These are phyloP conservation scores for Debaryomycetaceae sp. DNA, from an alignment of 1,139 yeast species.

Conservation along the genomic window DNA sequence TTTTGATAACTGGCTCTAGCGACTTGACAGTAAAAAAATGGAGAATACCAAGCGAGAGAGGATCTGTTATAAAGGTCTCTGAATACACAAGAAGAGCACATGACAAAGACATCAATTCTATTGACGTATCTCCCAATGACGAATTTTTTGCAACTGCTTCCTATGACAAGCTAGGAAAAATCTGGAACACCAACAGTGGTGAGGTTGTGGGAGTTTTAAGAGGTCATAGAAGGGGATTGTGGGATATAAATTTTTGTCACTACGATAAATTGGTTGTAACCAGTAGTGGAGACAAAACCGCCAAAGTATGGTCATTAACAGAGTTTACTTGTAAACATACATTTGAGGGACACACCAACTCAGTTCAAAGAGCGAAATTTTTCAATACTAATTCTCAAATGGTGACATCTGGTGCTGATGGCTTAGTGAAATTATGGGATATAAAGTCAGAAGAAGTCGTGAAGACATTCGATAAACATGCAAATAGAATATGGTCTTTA, in stretches of 20 bases:
- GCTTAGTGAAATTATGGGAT: slow-evolving; percentile 90
- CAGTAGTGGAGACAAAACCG: slow-evolving; percentile 86
- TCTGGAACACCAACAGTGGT: slow-evolving; percentile 82
- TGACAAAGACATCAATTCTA: slow-evolving; percentile 88
- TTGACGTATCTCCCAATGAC: slow-evolving; percentile 88
- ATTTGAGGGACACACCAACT: slow-evolving; percentile 91
- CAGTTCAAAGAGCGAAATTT: slow-evolving; percentile 79
- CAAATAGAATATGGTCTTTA: slow-evolving; percentile 92
- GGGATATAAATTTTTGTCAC: slow-evolving; percentile 84
- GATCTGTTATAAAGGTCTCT: slow-evolving; percentile 45
- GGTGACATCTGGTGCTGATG: slow-evolving; percentile 91
- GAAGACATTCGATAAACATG: slow-evolving; percentile 85
- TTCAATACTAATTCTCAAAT: slow-evolving; percentile 65
- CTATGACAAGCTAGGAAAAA: slow-evolving; percentile 87
- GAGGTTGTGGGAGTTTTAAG: slow-evolving; percentile 79
- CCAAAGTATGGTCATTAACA: slow-evolving; percentile 81
- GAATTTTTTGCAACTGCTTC: slow-evolving; percentile 88
- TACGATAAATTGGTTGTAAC: slow-evolving; percentile 76
- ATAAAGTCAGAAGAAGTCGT: slow-evolving; percentile 58
- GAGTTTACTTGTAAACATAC: slow-evolving; percentile 77
- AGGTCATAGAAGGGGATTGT: slow-evolving; percentile 92
- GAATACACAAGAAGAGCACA: slow-evolving; percentile 93
- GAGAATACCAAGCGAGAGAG: slow-evolving; percentile 54
- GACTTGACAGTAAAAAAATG: slow-evolving; percentile 91
- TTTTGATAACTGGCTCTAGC: slow-evolving; percentile 78